Percentiles rank a stretch among this genome's conserved stretches.
These are phyloP conservation scores for Orbilia oligospora DNA, from an alignment of 2,329 filamentous ascomycete genomes.

Conservation along the genomic window DNA sequence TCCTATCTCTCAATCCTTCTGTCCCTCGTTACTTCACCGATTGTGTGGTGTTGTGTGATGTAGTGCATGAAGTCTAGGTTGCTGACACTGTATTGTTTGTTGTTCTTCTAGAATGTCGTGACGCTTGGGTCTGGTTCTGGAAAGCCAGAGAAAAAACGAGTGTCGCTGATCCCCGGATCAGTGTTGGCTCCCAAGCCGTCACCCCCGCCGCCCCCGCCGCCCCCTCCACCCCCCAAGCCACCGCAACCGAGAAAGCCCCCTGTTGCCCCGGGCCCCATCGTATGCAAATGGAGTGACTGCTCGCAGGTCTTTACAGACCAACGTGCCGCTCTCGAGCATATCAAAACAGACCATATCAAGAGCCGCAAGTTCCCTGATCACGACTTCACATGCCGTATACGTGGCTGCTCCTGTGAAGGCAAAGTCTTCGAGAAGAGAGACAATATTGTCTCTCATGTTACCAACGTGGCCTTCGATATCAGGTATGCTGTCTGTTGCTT, in stretches of 20 bases:
- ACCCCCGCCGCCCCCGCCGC: too few relatives aligned
- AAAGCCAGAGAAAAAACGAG: not conserved
- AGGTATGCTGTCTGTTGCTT: conserved; percentile 45
- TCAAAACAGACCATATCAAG: conserved; percentile 46
- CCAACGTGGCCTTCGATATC: conserved; percentile 53
- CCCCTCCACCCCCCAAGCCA: not conserved
- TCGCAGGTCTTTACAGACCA: not conserved
- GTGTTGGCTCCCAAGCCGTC: not conserved
- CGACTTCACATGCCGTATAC: conserved; percentile 54
- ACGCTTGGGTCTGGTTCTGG: not conserved
- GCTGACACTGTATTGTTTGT: not conserved
- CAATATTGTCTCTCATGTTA: conserved; percentile 55
- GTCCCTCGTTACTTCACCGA: too few relatives aligned
- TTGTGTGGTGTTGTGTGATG: not conserved
- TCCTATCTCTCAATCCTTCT: not conserved
- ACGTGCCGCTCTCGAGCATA: conserved; percentile 14
- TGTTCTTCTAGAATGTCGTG: not conserved
- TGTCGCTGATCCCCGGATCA: not conserved
- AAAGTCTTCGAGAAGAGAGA: conserved; percentile 50
- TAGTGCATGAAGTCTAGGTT: not conserved
- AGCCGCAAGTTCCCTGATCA: not conserved
- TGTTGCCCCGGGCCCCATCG: not conserved
- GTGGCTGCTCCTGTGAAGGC: conserved; percentile 29
- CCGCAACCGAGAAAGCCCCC: not conserved
- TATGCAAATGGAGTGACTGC: conserved; percentile 44